Conservation (phyloP, 2,329 filamentous ascomycete species). For the Calycina herbarum region DNA sequence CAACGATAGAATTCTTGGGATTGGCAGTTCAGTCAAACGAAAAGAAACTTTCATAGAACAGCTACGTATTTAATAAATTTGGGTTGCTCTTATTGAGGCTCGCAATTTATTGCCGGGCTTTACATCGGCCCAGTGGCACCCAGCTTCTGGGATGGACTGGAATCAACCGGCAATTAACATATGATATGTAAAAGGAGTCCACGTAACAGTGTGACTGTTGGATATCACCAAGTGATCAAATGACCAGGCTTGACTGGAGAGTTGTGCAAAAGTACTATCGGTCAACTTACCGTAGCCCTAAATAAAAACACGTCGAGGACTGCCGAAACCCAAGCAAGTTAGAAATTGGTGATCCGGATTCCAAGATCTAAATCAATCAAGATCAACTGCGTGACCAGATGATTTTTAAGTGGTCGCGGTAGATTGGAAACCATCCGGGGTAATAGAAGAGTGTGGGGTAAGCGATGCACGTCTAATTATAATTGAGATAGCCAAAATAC, state of each 20-base stretch:
- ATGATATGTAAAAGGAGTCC: background rate
- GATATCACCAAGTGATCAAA: constrained; percentile 8
- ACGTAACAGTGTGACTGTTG: constrained; percentile 12
- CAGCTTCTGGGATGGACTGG: background rate
- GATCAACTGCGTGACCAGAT: background rate
- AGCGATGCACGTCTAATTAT: constrained; percentile 6
- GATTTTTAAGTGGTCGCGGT: constrained; percentile 10
- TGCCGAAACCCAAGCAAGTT: constrained; percentile 9
- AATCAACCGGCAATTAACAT: constrained; percentile 3
- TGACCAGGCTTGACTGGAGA: constrained; percentile 10
- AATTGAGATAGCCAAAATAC: constrained; percentile 14
- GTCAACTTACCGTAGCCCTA: constrained; percentile 3
- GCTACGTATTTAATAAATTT: background rate
- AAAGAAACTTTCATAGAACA: background rate
- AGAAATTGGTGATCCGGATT: background rate
- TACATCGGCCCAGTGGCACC: background rate
- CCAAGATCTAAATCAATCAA: constrained; percentile 5
- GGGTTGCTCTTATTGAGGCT: constrained; percentile 1
- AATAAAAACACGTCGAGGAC: background rate
- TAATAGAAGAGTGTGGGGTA: constrained; percentile 16
- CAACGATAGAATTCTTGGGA: background rate
- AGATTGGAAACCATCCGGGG: constrained; percentile 8
- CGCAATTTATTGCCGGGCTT: background rate
- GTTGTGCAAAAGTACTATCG: background rate
- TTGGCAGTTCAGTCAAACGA: background rate